Base-by-base conservation (phyloP, 139 green algal genomes). In the Ettlia oleoabundans region DNA sequence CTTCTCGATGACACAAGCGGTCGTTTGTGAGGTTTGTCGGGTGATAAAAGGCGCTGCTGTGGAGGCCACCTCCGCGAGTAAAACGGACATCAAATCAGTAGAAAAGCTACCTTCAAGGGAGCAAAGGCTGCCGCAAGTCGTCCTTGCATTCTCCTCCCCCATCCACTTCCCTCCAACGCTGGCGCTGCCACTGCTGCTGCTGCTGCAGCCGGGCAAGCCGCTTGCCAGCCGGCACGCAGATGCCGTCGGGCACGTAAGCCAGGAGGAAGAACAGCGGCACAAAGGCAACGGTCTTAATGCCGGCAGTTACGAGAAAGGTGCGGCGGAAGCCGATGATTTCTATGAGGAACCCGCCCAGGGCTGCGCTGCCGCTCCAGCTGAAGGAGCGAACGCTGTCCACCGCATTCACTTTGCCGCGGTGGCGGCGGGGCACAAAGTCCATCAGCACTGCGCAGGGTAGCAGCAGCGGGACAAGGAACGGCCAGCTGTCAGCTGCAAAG, bases 301-400 rank as follows among this genome's bases (percentile, higher is more conserved):
- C 51, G 9, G 87, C 87, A 6, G 84, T 91, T 1, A 91, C 76
- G 13, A 91, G 43, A 37, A 91, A 91, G 33, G 87, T 89, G 37
- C 6, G 32, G 15, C 86, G 79, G 47, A 87, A 91, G n/a, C 84
- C 86, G 37, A 61, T 84, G 26, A 40, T 40, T 53, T 87, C 51
- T n/a, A 90, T 89, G 24, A 91, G 55, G 28, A 81, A 91, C 77
- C 87, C 87, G 64, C 87, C 87, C 35, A 78, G n/a, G 15, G 87
- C 87, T 21, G 87, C 85, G 51, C 43, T 79, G 9, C 87, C 87
- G 35, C 61, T 83, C 87, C 87, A 91, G 18, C 70, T 85, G 37
- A 91, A 88, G n/a, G 80, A 84, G 37, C 83, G 78, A 8, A 91
- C 76, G 24, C 52, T 78, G 53, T 91, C 87, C n/a, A 91, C 47